Conservation (phyloP, 192 early-diverging fungal species). For the Ambispora gerdemannii region DNA sequence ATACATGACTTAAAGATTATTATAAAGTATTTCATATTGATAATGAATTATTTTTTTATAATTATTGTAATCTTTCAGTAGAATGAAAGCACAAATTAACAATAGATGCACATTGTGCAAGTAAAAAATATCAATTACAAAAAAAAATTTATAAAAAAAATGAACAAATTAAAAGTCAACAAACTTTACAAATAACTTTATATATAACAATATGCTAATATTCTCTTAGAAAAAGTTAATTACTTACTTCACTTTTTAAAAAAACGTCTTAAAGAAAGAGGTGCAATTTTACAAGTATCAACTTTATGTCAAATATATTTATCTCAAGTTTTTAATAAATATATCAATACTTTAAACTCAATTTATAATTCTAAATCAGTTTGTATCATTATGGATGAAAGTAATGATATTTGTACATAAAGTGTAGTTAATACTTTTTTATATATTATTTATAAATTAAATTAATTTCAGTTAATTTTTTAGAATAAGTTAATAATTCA, state of each 20-base stretch:
- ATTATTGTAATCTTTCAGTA: constrained; percentile 16
- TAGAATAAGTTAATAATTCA: constrained; percentile 1
- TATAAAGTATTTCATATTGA: constrained; percentile 1
- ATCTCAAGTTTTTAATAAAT: not conserved
- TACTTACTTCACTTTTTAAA: not conserved
- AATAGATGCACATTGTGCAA: constrained; percentile 11
- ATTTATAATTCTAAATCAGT: constrained; percentile 3
- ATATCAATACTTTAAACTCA: not conserved
- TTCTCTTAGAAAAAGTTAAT: constrained; percentile 14
- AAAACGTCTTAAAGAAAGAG: constrained; percentile 15
- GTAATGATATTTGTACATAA: not conserved
- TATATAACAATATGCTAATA: not conserved
- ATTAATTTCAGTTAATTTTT: constrained; percentile 12
- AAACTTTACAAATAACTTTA: not conserved
- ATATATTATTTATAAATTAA: not conserved
- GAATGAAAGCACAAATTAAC: constrained; percentile 12
- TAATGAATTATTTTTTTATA: constrained; percentile 10
- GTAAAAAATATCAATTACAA: not conserved
- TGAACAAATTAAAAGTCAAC: not conserved
- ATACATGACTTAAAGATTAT: constrained; percentile 17
- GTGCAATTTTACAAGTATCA: not conserved
- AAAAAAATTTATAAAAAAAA: constrained; percentile 1
- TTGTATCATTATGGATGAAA: constrained; percentile 7
- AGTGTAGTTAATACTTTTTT: constrained; percentile 22
- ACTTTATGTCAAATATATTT: constrained; percentile 12